Evolutionary conservation across 2,329 filamentous ascomycete species (phyloP).

Genomic region (Ophiostoma tasmaniense): DNA sequence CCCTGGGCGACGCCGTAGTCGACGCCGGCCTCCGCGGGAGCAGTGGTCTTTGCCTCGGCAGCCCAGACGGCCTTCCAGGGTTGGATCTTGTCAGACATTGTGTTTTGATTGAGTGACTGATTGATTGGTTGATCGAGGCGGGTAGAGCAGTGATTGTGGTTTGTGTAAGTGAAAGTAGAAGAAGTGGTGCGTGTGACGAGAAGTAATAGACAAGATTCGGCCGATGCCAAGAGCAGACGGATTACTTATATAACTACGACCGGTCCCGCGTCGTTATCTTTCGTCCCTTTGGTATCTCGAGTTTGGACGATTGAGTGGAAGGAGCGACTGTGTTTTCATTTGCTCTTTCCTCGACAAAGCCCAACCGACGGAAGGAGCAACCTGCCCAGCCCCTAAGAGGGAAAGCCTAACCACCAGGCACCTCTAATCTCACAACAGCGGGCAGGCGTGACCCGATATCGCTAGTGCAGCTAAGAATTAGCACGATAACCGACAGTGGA

Average conservation of each 20-base stretch:
- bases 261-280: neutral
- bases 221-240: neutral
- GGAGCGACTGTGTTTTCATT: neutral
- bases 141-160: neutral
- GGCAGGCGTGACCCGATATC: neutral
- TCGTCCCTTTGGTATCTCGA: neutral
- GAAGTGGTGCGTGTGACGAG: neutral
- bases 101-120: neutral
- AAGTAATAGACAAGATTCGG: neutral
- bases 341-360: neutral
- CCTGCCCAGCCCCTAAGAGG: neutral
- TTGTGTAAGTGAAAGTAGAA: neutral
- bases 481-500: neutral
- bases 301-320: neutral
- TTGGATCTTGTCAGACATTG: conserved; percentile 17
- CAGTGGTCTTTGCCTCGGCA: neutral
- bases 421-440: neutral
- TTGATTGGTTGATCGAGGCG: neutral
- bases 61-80: conserved; percentile 20
- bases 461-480: neutral
- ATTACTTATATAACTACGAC: neutral
- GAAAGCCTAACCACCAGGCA: neutral
- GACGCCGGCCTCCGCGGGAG: neutral
- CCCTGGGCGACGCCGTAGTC: conserved; percentile 16
- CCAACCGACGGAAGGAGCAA: neutral